Conservation (phyloP, 305 asterid species). For the Lippia alba region DNA sequence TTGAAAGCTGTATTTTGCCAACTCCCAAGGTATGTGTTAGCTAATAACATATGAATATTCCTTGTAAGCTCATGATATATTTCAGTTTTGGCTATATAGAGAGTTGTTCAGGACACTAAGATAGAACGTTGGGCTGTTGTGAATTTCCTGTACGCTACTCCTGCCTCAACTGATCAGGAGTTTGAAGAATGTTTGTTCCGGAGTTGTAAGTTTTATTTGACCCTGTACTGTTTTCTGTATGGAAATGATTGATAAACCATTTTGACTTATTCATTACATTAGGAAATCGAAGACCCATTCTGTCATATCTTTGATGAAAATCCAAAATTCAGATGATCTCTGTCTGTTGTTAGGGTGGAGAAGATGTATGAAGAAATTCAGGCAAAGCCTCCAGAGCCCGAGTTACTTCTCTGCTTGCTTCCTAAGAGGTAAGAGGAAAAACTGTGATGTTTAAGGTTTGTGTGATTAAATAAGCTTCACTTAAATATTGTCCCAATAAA, state of each 20-base stretch:
- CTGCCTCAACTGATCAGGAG: constrained; percentile 47
- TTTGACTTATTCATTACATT: constrained; percentile 6
- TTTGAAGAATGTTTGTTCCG: constrained; percentile 57
- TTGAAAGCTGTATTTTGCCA: too few species aligned
- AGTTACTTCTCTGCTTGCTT: constrained; percentile 72
- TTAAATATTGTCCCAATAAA: background rate
- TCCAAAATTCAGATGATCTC: constrained; percentile 56
- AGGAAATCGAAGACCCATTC: constrained; percentile 59
- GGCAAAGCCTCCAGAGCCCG: constrained; percentile 59
- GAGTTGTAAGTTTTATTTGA: constrained; percentile 55
- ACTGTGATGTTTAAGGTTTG: constrained; percentile 57
- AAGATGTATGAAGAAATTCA: too few species aligned
- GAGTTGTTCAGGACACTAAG: constrained; percentile 51
- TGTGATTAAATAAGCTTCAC: too few species aligned
- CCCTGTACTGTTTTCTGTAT: background rate
- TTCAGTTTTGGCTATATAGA: constrained; percentile 39
- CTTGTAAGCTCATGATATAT: too few species aligned
- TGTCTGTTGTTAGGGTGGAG: constrained; percentile 66
- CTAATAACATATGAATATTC: too few species aligned
- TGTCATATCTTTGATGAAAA: constrained; percentile 56
- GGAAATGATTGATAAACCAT: background rate
- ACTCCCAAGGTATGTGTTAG: too few species aligned
- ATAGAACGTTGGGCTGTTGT: constrained; percentile 79
- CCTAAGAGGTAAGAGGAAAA: constrained; percentile 60
- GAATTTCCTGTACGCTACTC: constrained; percentile 62